Base-by-base conservation (phyloP, 2,329 filamentous ascomycete genomes). In the Escovopsis sp. region DNA sequence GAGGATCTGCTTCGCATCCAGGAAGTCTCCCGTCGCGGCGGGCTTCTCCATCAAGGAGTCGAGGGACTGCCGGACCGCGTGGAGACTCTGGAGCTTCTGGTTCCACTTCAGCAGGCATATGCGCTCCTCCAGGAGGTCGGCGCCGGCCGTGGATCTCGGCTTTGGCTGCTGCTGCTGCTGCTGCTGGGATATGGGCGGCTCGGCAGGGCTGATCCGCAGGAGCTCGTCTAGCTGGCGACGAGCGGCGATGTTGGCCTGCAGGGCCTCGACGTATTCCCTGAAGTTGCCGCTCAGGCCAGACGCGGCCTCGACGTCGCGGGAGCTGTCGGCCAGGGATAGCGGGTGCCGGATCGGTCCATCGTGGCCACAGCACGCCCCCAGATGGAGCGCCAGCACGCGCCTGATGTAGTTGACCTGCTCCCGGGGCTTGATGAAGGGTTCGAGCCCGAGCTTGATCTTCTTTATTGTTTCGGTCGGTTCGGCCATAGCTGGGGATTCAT, bases 361-460 rank as follows among this genome's bases (percentile, higher is more conserved):
- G 12, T 39, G 37, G 34, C 65, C 59, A 15, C 71, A 53, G 48
- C 63, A 67, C 19, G 68, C 64, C 26, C 65, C 66, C 4, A 81
- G 59, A 48, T 77, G 67, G 18, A 71, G 64, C 36, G 72, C 66
- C 38, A 78, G 53, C 28, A 77, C 60, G 40, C 69, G 70, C 47
- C 73, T 66, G 43, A 80, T 72, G 38, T 71, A 70, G 33, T 68
- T 62, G 39, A 69, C 65, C 49, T 80, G 72, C 44, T 78, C 73
- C 26, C 74, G 67, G 26, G 71, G 66, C 41, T 72, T 73, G 43
- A 79, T 62, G 46, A 68, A 76, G 4, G 71, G 68, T 32, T 64
- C 59, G 19, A 81, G 62, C 15, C 57, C 59, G 35, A 60, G 57
- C 43, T 68, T 63, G 32, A 72, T 56, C 32, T 57, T 57, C 39